Percentiles rank a stretch among this genome's conserved stretches.
These are phyloP conservation scores for Crithidia acanthocephali DNA, from an alignment of 208 protist genomes.

Conservation along the genomic window DNA sequence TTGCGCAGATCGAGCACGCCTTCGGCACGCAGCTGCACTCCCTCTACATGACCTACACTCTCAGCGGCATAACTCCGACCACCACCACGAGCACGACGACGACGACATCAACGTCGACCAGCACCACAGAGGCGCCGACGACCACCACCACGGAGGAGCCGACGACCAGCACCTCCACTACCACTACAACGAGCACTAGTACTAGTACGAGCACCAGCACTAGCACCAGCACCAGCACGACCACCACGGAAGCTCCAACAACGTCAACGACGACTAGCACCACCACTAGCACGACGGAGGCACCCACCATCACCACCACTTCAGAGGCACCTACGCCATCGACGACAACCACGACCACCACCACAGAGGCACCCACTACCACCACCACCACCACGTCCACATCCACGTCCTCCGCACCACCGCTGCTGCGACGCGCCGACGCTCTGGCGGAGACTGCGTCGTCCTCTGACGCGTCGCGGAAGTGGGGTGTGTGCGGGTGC, in stretches of 20 bases:
- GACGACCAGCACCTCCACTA: not conserved
- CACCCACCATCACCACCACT: not conserved
- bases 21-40: constrained; percentile 45
- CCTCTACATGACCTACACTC: constrained; percentile 42
- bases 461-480: too few relatives aligned
- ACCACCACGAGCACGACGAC: constrained; percentile 13
- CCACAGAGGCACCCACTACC: not conserved
- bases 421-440: not conserved
- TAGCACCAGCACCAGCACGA: not conserved
- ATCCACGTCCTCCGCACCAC: not conserved
- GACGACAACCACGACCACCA: constrained; percentile 8
- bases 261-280: not conserved
- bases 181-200: constrained; percentile 6
- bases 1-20: constrained; percentile 35
- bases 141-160: constrained; percentile 3
- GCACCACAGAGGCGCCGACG: not conserved
- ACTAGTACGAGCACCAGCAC: too few relatives aligned
- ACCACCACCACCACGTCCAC: constrained; percentile 9
- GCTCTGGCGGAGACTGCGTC: too few relatives aligned
- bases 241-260: not conserved
- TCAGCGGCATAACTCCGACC: constrained; percentile 9
- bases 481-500: constrained; percentile 50
- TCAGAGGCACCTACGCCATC: not conserved
- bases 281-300: too few relatives aligned
- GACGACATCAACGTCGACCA: constrained; percentile 1